Conservation (phyloP, 257 asterid species). For the Jacaranda copaia region DNA sequence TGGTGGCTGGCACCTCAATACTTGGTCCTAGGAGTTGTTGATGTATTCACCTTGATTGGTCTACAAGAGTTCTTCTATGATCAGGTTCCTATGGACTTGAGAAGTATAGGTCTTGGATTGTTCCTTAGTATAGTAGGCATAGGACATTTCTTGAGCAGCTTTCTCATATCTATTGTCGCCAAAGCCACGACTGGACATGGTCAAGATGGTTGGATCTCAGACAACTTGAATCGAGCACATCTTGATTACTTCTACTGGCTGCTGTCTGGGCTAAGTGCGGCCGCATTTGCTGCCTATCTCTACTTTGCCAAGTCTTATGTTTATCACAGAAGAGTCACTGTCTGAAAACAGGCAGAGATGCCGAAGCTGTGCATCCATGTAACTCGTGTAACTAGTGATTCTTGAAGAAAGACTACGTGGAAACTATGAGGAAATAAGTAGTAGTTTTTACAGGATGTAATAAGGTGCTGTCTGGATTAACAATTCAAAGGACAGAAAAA, state of each 20-base stretch:
- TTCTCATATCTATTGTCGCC: conserved; percentile 47
- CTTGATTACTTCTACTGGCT: conserved; percentile 50
- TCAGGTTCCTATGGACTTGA: conserved; percentile 52
- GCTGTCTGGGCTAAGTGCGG: conserved; percentile 34
- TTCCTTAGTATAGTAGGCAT: conserved; percentile 51
- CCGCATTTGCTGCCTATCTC: conserved; percentile 26
- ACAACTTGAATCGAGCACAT: conserved; percentile 48
- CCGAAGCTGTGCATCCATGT: too few relatives aligned
- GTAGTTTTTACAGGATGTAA: too few relatives aligned
- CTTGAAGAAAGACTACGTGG: neutral
- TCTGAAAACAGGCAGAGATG: neutral
- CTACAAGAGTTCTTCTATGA: conserved; percentile 66
- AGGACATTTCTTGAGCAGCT: conserved; percentile 56
- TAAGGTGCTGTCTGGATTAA: too few relatives aligned
- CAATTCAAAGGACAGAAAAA: too few relatives aligned
- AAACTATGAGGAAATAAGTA: too few relatives aligned
- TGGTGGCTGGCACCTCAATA: conserved; percentile 70
- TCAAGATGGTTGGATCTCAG: conserved; percentile 42
- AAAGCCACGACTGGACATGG: conserved; percentile 29
- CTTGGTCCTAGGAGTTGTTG: conserved; percentile 47
- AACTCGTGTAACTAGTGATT: neutral
- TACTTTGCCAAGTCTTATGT: conserved; percentile 36
- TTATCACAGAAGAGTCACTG: conserved; percentile 14
- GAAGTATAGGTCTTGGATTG: conserved; percentile 49
- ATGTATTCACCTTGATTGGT: conserved; percentile 53